Evolutionary conservation across 768 basidiomycete genomes (phyloP), one percentile per base, ranked within the genome.

Genomic region (Mycena galericulata): DNA sequence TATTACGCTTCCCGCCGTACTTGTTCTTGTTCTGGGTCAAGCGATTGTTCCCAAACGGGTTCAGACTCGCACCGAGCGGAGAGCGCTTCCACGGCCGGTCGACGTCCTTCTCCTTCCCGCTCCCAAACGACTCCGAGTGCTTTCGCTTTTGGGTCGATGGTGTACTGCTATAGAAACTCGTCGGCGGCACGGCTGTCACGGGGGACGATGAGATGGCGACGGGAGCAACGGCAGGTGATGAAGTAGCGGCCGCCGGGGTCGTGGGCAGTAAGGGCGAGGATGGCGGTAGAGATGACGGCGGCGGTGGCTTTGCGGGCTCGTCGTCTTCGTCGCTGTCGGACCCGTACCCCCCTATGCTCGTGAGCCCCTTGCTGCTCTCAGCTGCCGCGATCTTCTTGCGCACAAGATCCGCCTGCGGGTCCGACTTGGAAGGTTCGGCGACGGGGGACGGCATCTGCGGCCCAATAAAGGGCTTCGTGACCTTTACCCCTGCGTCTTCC

Each of bases 371-470:
- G 46, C 70, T 72, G 62, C 63, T 78, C 30, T 80, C 75, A 36
- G 78, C 74, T 26, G 84, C 83, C 18, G 81, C 80, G 40, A 90
- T 90, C 76, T 86, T 90, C 75, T 79, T 85, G 77, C 87, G 86
- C 57, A 90, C 72, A 24, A 76, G 69, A 40, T 79, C 77, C 11
- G 89, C 87, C 75, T 89, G 89, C 10, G 89, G 89, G 63, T 91
- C 89, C 11, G 53, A 45, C 7, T 47, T 63, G 57, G 57, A 5
- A 62, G 40, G 36, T 77, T 77, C 51, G 72, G 80, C 72, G 71
- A 71, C 45, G 24, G 82, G 76, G 0, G 90, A 85, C 17, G 92
- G 92, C 32, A 91, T 80, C 45, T 87, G 76, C 26, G 92, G 92
- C 3, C 91, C 92, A 69, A 92, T 90, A 73, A 92, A 89, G 7